Evolutionary conservation across 306 rosid genomes (phyloP).

Genomic region (Hippophae rhamnoides): DNA sequence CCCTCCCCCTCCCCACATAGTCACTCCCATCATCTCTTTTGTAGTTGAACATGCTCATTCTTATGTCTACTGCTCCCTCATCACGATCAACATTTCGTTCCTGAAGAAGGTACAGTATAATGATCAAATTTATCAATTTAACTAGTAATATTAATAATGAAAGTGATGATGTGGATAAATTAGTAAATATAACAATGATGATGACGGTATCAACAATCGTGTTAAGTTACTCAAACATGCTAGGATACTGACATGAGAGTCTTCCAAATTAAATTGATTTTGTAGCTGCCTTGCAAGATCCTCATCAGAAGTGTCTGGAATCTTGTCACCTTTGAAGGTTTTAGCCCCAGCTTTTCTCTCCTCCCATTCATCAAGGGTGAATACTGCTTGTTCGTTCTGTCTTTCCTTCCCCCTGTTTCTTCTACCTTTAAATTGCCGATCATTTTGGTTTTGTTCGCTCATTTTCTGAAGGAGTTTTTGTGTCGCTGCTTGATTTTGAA

Average conservation of each 20-base stretch:
- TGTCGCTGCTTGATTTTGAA: conserved; percentile 91
- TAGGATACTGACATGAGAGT: conserved; percentile 41
- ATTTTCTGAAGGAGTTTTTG: conserved; percentile 79
- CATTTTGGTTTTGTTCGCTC: conserved; percentile 39
- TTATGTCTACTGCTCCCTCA: conserved; percentile 43
- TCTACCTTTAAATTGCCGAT: conserved; percentile 31
- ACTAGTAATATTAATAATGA: background rate
- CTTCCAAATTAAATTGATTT: conserved; percentile 57
- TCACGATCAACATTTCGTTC: conserved; percentile 28
- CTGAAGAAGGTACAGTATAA: conserved; percentile 31
- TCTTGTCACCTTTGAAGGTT: conserved; percentile 12
- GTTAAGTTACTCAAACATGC: background rate
- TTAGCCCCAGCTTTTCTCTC: conserved; percentile 44
- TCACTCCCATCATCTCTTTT: conserved; percentile 33
- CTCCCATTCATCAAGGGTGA: conserved; percentile 69
- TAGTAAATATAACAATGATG: too few species aligned
- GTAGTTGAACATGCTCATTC: conserved; percentile 72
- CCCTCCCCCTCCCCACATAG: conserved; percentile 33
- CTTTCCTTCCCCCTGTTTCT: conserved; percentile 50
- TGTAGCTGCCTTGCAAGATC: conserved; percentile 85
- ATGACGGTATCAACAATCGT: too few species aligned
- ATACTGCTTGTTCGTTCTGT: conserved; percentile 45
- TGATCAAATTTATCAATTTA: conserved; percentile 2
- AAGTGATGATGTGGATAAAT: background rate
- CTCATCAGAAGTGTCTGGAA: conserved; percentile 42